These are phyloP conservation scores for Metarhizium album DNA, from an alignment of 2,329 filamentous ascomycete genomes.

Conservation along the genomic window DNA sequence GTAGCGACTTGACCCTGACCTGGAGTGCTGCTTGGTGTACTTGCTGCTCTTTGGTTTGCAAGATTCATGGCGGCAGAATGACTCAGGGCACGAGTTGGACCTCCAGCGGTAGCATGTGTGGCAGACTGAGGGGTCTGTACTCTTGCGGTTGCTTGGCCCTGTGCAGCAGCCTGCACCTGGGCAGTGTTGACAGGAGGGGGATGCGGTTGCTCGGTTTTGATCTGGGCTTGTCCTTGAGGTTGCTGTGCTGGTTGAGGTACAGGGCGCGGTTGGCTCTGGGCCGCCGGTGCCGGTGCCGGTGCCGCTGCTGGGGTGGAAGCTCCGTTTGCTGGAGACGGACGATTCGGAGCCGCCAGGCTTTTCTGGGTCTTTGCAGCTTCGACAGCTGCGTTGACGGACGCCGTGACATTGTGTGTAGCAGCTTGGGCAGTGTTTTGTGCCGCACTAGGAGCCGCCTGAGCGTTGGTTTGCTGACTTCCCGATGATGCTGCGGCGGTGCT, in stretches of 20 bases:
- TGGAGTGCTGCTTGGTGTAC: slow-evolving; percentile 22
- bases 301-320: slow-evolving; percentile 12
- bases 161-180: slow-evolving; percentile 29
- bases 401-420: slow-evolving; percentile 21
- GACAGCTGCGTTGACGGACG: slow-evolving; percentile 32
- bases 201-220: slow-evolving; percentile 22
- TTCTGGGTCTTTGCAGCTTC: slow-evolving; percentile 36
- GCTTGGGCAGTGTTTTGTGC: slow-evolving; percentile 17
- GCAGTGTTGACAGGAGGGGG: slow-evolving; percentile 39
- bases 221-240: slow-evolving; percentile 14
- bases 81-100: slow-evolving; percentile 31
- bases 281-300: background rate
- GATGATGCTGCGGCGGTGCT: slow-evolving; percentile 15
- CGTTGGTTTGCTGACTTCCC: slow-evolving; percentile 14
- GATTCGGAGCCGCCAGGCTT: slow-evolving; percentile 18
- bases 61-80: slow-evolving; percentile 39
- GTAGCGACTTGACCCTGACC: slow-evolving; percentile 18
- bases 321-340: slow-evolving; percentile 20
- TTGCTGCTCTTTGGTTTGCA: slow-evolving; percentile 31
- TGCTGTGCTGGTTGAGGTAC: slow-evolving; percentile 16
- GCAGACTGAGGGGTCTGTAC: slow-evolving; percentile 39
- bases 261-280: slow-evolving; percentile 18
- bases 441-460: slow-evolving; percentile 13
- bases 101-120: slow-evolving; percentile 26
- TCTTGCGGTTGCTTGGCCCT: slow-evolving; percentile 36